Percentiles rank a stretch among this genome's conserved stretches.
Evolutionary conservation across 345 rosid species (phyloP).

Genomic region (Diplotaxis tenuifolia): DNA sequence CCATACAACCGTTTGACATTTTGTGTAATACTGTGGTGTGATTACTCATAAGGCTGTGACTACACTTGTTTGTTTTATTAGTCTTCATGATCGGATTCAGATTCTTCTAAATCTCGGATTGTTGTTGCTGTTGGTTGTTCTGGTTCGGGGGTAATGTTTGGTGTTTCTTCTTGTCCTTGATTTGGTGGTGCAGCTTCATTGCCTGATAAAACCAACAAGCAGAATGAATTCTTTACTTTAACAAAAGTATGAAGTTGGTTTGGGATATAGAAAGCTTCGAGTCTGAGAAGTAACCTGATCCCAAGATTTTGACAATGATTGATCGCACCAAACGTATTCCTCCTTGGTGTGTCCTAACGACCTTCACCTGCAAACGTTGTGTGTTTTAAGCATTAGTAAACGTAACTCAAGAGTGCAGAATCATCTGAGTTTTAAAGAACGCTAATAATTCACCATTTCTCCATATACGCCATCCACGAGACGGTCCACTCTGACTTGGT

Average conservation of each 20-base stretch:
- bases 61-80: constrained; percentile 28
- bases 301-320: constrained; percentile 42
- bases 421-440: not conserved
- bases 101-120: constrained; percentile 42
- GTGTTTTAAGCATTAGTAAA: not conserved
- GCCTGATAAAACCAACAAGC: not conserved
- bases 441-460: constrained; percentile 42
- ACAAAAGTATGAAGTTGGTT: not conserved
- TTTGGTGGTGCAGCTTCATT: constrained; percentile 17
- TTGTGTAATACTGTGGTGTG: constrained; percentile 15
- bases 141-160: not conserved
- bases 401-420: not conserved
- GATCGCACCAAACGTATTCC: constrained; percentile 47
- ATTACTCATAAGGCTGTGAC: constrained; percentile 20
- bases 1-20: constrained; percentile 30
- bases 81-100: not conserved
- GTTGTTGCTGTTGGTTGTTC: constrained; percentile 18
- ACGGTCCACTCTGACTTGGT: constrained; percentile 53
- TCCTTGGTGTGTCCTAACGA: constrained; percentile 47
- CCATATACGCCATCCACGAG: constrained; percentile 42
- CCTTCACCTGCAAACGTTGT: constrained; percentile 44
- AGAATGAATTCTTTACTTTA: too few species aligned
- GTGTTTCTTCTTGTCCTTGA: constrained; percentile 9
- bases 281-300: constrained; percentile 41
- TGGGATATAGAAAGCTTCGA: not conserved